Conservation (phyloP, 257 asterid species). For the Echites panduratus region DNA sequence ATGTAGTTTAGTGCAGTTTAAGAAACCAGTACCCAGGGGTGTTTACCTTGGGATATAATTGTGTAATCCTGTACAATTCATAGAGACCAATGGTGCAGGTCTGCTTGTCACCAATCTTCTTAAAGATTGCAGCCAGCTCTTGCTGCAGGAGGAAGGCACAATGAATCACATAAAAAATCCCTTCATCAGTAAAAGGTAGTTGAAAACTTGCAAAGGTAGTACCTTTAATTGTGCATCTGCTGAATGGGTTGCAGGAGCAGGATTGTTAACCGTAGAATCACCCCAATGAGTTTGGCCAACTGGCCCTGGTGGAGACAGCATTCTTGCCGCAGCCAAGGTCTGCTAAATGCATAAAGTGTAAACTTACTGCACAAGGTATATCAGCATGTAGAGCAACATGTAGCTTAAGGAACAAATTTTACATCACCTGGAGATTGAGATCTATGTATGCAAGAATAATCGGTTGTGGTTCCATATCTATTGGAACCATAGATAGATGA, state of each 20-base stretch:
- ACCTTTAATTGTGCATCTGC: conserved; percentile 94
- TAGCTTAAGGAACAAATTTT: not conserved
- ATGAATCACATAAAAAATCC: not conserved
- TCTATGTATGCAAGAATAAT: conserved; percentile 98
- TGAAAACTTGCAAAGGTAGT: conserved; percentile 5
- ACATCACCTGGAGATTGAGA: conserved; percentile 88
- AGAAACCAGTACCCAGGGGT: not conserved
- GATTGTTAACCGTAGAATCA: conserved; percentile 73
- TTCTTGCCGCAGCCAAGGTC: conserved; percentile 99
- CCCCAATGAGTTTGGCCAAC: conserved; percentile 95
- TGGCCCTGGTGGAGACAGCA: conserved; percentile 93
- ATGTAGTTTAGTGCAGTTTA: not conserved
- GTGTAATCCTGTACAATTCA: conserved; percentile 93
- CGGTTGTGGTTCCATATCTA: conserved; percentile 95
- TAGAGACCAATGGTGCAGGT: conserved; percentile 96
- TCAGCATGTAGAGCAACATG: not conserved
- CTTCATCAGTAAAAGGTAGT: not conserved
- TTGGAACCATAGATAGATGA: conserved; percentile 95
- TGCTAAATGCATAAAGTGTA: conserved; percentile 23
- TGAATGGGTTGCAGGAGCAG: conserved; percentile 79
- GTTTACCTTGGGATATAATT: conserved; percentile 84
- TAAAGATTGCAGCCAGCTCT: conserved; percentile 95
- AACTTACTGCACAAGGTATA: not conserved
- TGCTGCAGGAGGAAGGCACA: conserved; percentile 48
- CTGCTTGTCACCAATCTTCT: conserved; percentile 99